Percentiles rank a stretch among this genome's conserved stretches.
Evolutionary conservation across 164 flowering plant species (phyloP).

Genomic region (Buxus sempervirens): DNA sequence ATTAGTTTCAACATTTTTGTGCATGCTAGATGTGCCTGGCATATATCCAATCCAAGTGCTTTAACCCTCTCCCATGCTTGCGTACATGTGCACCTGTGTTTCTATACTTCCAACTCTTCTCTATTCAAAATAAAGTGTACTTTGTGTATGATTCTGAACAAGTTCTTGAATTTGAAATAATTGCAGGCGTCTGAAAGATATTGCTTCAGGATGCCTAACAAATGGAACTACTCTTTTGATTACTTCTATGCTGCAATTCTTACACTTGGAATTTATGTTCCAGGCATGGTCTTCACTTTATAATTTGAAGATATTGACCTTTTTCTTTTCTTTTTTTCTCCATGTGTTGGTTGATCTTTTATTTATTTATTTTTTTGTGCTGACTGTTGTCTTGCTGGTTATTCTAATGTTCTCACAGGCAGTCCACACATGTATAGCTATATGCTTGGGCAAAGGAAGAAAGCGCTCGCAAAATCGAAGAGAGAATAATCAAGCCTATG

Average conservation of each 20-base stretch:
- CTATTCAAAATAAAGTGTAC: neutral
- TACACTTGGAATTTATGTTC: constrained; percentile 60
- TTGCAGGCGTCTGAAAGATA: constrained; percentile 68
- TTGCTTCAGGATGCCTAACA: constrained; percentile 93
- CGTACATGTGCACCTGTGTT: no score
- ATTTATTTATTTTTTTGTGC: no score
- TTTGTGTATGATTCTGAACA: neutral
- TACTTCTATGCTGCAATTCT: constrained; percentile 63
- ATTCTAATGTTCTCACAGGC: constrained; percentile 42
- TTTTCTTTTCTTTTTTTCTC: constrained; percentile 1
- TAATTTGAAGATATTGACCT: neutral
- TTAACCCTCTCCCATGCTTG: no score
- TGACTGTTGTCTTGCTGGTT: constrained; percentile 2
- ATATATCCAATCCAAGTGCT: neutral
- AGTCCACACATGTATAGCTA: constrained; percentile 85
- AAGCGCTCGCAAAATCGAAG: constrained; percentile 81
- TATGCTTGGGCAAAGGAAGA: constrained; percentile 91
- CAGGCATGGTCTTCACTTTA: constrained; percentile 44
- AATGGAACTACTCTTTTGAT: constrained; percentile 88
- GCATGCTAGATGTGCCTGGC: neutral
- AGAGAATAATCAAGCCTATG: constrained; percentile 30
- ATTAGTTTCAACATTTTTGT: no score
- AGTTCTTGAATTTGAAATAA: constrained; percentile 5
- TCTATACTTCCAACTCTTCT: no score
- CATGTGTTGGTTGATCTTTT: neutral